Conservation (phyloP, 352 stramenopile genomes). For the Saprolegnia diclina region DNA sequence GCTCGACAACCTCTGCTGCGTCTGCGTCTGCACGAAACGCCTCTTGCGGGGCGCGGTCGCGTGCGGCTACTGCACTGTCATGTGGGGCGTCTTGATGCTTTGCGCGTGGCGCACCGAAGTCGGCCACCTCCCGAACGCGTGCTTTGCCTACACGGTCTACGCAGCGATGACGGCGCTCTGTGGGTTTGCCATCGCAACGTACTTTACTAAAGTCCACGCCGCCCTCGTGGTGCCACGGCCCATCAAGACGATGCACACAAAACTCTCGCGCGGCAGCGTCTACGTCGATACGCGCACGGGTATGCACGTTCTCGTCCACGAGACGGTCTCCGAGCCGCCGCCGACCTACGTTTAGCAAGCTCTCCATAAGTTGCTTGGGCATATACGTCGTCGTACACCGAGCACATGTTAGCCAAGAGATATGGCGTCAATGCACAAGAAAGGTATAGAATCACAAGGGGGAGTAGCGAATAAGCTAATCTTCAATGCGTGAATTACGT, state of each 20-base stretch:
- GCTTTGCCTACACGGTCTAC: conserved; percentile 7
- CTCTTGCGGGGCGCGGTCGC: not conserved
- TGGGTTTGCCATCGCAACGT: not conserved
- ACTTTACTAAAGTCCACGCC: not conserved
- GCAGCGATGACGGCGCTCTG: not conserved
- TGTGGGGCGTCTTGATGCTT: conserved; percentile 6
- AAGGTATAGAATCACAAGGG: no score
- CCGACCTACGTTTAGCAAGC: no score
- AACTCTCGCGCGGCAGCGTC: conserved; percentile 9
- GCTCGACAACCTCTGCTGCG: not conserved
- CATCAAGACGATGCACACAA: not conserved
- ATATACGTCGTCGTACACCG: no score
- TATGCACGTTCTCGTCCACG: conserved; percentile 17
- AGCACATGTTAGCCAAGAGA: no score
- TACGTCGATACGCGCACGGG: conserved; percentile 18
- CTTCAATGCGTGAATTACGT: no score
- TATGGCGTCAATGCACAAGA: no score
- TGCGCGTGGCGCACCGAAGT: conserved; percentile 15
- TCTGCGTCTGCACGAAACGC: not conserved
- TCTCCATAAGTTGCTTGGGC: no score
- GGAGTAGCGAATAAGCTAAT: no score
- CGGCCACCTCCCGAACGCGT: not conserved
- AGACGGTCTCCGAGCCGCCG: not conserved
- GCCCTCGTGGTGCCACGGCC: not conserved
- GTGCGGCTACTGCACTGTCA: not conserved